Base-by-base conservation (phyloP, 495 filamentous ascomycete genomes). In the Hypomontagnella submonticulosa region DNA sequence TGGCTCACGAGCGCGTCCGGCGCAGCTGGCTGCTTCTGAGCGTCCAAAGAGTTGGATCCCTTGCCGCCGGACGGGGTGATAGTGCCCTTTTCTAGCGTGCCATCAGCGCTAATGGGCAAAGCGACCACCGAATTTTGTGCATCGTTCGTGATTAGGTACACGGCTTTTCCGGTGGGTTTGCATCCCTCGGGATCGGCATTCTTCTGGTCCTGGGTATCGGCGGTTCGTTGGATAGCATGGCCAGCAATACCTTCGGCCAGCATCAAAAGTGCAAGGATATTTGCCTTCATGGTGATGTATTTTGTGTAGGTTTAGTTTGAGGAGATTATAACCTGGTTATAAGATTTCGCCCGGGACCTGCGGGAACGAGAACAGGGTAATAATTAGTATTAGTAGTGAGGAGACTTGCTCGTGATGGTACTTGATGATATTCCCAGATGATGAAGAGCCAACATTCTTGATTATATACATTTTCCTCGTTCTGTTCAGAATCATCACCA, bases 1-100 rank as follows among this genome's bases (percentile, higher is more conserved):
- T 88, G 86, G 30, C 75, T 76, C 19, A 81, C 76, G 4, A 88
- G 71, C 6, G 82, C 75, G 66, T 88, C 87, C 0, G 85, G 83
- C 0, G 58, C 63, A 1, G 80, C 77, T 1, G 83, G 73, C 19
- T 71, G 52, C 10, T 67, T 77, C 1, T 57, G 73, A 4, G 62
- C 67, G 19, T 76, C 64, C 20, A 82, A 34, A n/a, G 72, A 69
- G 33, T 47, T 69, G 6, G 74, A 60, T 1, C 80, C 83, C 1
- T 53, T 56, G 12, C 81, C 81, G 15, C 78, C 78, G 0, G 78
- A 79, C 1, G 63, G 44, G 4, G 72, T 80, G 6, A 72, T 53
- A 1, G 74, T 72, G 9, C 70, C 80, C 27, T 61, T 71, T 3
- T 69, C 71, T 4, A 85, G 73, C 7, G 74, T 76, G 1, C 84